These are phyloP conservation scores for Dioscorea alata DNA, from an alignment of 106 monocot species.

Conservation along the genomic window DNA sequence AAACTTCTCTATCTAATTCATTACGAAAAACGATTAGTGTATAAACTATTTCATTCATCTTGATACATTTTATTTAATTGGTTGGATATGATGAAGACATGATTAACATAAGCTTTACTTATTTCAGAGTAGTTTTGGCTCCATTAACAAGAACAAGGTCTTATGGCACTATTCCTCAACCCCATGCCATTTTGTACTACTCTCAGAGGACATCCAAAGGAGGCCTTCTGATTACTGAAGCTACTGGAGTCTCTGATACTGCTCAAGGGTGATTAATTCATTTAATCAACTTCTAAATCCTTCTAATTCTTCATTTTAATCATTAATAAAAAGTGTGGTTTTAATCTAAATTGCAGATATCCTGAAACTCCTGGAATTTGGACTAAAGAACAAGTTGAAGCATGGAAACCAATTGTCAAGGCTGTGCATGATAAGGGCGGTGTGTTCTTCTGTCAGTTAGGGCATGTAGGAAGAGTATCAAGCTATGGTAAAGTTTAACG, in stretches of 20 bases:
- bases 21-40: neutral
- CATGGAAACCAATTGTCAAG: constrained; percentile 52
- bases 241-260: constrained; percentile 21
- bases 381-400: constrained; percentile 57
- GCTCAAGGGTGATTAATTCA: constrained; percentile 19
- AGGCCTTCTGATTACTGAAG: constrained; percentile 14
- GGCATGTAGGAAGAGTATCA: constrained; percentile 43
- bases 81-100: too few species aligned
- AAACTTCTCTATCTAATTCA: neutral
- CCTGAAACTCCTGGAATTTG: constrained; percentile 43
- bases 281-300: neutral
- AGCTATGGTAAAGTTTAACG: constrained; percentile 16
- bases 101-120: neutral
- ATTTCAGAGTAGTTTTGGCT: constrained; percentile 10
- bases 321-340: neutral
- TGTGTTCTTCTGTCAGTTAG: constrained; percentile 44
- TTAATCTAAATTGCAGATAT: constrained; percentile 8
- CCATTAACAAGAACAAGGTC: constrained; percentile 35
- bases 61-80: too few species aligned
- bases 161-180: constrained; percentile 25
- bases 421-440: constrained; percentile 52
- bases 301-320: neutral
- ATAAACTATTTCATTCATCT: too few species aligned
- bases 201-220: constrained; percentile 30
- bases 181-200: constrained; percentile 29